These are phyloP conservation scores for Sporothrix sp. DNA, from an alignment of 2,329 filamentous ascomycete genomes.

Conservation along the genomic window DNA sequence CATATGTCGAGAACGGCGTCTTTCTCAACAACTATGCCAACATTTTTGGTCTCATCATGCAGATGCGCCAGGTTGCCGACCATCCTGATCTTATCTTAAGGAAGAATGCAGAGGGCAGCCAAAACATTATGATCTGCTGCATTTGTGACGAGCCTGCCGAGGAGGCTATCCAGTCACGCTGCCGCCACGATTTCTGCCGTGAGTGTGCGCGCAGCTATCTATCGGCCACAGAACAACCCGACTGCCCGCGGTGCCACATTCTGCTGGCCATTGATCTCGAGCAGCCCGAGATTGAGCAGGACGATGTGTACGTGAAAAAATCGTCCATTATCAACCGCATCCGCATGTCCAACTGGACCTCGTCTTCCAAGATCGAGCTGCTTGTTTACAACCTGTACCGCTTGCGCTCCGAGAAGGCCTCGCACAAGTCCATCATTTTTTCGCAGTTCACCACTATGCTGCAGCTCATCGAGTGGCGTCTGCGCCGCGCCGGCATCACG, in stretches of 20 bases:
- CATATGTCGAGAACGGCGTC: constrained; percentile 88
- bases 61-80: constrained; percentile 96
- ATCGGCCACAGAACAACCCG: constrained; percentile 62
- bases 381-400: constrained; percentile 90
- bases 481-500: constrained; percentile 91
- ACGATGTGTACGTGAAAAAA: constrained; percentile 79
- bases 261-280: constrained; percentile 83
- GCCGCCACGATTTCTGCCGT: constrained; percentile 87
- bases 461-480: constrained; percentile 91
- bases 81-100: constrained; percentile 91
- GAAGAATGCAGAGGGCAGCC: constrained; percentile 74
- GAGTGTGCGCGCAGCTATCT: constrained; percentile 73
- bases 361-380: constrained; percentile 95
- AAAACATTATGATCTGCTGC: constrained; percentile 84
- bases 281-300: constrained; percentile 89
- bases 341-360: constrained; percentile 98
- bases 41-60: constrained; percentile 97
- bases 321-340: constrained; percentile 97
- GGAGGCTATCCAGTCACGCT: constrained; percentile 83
- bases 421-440: constrained; percentile 94
- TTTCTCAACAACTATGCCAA: constrained; percentile 97
- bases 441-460: constrained; percentile 97
- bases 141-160: constrained; percentile 96
- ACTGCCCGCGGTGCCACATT: constrained; percentile 90
- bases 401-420: constrained; percentile 82